Evolutionary conservation across 306 rosid species (phyloP).

Genomic region (Abrus pulchellus): DNA sequence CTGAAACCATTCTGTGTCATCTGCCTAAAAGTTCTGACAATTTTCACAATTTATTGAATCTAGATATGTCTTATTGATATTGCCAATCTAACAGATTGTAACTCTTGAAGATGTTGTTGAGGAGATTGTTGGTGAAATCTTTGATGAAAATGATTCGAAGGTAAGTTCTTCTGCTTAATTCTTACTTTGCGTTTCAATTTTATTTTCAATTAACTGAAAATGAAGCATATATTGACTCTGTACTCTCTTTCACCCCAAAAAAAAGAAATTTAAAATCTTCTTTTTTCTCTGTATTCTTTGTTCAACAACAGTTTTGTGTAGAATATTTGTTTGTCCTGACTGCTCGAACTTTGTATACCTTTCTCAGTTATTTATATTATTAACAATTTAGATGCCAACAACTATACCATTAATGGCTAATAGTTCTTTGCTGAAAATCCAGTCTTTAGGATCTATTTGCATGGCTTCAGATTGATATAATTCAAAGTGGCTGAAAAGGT

Average conservation of each 20-base stretch:
- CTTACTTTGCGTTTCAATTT: slow-evolving; percentile 30
- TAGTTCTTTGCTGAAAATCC: slow-evolving; percentile 5
- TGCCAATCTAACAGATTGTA: slow-evolving; percentile 67
- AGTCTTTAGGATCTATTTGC: not conserved
- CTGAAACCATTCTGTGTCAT: slow-evolving; percentile 22
- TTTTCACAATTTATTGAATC: slow-evolving; percentile 26
- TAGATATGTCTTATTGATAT: not conserved
- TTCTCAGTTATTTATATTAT: not conserved
- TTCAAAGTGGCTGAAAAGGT: not conserved
- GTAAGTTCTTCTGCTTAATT: slow-evolving; percentile 53
- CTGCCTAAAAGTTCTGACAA: slow-evolving; percentile 33
- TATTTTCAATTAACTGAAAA: slow-evolving; percentile 8
- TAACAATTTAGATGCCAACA: not conserved
- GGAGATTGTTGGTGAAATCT: slow-evolving; percentile 99
- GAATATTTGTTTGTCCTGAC: not conserved
- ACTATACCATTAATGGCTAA: not conserved
- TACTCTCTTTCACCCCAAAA: slow-evolving; percentile 3
- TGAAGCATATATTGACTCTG: slow-evolving; percentile 4
- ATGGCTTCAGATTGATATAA: slow-evolving; percentile 2
- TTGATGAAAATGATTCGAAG: slow-evolving; percentile 98
- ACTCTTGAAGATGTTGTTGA: slow-evolving; percentile 98
- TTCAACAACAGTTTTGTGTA: not conserved
- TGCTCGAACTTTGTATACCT: not conserved
- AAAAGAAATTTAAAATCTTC: not conserved
- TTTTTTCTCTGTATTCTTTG: not conserved